Percentiles rank a stretch among this genome's conserved stretches.
Conservation (phyloP, 2,329 filamentous ascomycete species). For the Alternaria sp. region DNA sequence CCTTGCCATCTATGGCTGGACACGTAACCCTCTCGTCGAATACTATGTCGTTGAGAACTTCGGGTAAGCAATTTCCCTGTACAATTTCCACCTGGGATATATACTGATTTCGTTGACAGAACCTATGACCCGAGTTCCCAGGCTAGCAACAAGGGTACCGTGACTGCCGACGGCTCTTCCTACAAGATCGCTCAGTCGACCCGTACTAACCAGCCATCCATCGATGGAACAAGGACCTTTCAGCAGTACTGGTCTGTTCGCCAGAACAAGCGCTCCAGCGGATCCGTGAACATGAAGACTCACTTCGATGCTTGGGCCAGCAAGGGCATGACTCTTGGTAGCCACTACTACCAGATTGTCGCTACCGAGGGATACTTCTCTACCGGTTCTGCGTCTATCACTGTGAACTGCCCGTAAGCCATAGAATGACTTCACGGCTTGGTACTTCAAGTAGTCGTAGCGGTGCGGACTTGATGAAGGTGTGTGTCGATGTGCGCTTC, state of each 20-base stretch:
- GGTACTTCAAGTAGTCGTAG: neutral
- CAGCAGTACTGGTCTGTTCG: conserved; percentile 61
- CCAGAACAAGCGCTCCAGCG: conserved; percentile 41
- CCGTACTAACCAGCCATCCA: conserved; percentile 57
- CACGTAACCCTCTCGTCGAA: conserved; percentile 62
- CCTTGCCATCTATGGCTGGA: conserved; percentile 68
- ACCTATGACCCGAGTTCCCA: conserved; percentile 60
- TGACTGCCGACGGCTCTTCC: conserved; percentile 41
- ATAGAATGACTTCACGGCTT: neutral
- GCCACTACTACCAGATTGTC: conserved; percentile 54
- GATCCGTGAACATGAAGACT: conserved; percentile 44
- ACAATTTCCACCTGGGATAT: neutral
- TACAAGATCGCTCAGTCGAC: conserved; percentile 45
- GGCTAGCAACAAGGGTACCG: conserved; percentile 45
- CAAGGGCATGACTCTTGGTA: conserved; percentile 43
- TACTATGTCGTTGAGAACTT: conserved; percentile 64
- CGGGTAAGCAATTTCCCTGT: conserved; percentile 34
- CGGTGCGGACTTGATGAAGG: neutral
- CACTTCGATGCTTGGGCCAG: conserved; percentile 49
- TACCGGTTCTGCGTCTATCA: conserved; percentile 59
- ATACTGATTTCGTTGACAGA: neutral
- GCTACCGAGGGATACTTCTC: conserved; percentile 58
- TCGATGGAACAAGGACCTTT: conserved; percentile 61
- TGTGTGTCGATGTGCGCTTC: neutral
- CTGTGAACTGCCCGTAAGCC: conserved; percentile 50